phyloP scores from a whole-genome alignment of 257 asterid genomes.

The Rhazya stricta region DNA sequence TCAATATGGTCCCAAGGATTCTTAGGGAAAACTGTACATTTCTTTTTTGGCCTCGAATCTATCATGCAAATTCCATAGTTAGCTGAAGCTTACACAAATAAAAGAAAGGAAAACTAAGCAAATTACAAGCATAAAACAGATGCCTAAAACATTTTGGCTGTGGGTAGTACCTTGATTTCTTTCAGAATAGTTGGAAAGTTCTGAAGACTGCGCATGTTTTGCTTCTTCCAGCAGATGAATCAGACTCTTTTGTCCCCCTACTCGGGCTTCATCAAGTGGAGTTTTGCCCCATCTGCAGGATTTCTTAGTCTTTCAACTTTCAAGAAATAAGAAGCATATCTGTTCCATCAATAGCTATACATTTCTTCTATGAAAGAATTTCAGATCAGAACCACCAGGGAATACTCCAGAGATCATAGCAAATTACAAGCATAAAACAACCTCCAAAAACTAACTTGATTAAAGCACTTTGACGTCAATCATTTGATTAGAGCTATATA shows the following conservation, averaged over 20 bases:
- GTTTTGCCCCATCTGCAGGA: conserved; percentile 61
- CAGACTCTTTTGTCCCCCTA: conserved; percentile 45
- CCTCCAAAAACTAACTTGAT: not conserved
- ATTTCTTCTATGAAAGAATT: not conserved
- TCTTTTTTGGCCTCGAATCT: conserved; percentile 20
- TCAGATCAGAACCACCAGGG: not conserved
- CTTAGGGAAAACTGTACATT: conserved; percentile 30
- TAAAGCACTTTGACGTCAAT: not conserved
- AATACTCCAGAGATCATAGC: not conserved
- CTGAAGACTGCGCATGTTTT: conserved; percentile 33
- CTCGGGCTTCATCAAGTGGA: conserved; percentile 64
- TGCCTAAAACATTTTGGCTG: not conserved
- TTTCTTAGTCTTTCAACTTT: not conserved
- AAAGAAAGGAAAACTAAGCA: not conserved
- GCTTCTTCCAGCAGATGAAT: conserved; percentile 57
- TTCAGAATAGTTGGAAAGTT: conserved; percentile 25
- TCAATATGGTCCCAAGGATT: conserved; percentile 27
- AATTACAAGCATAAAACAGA: not conserved
- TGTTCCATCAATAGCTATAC: too few species aligned
- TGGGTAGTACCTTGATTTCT: conserved; percentile 18
- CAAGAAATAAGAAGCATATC: not conserved
- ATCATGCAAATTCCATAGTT: not conserved
- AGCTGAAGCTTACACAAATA: not conserved
- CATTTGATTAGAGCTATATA: not conserved
- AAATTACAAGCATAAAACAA: not conserved